Conservation (phyloP, 176 grass and related monocot genomes). For the Tillandsia fasciculata region DNA sequence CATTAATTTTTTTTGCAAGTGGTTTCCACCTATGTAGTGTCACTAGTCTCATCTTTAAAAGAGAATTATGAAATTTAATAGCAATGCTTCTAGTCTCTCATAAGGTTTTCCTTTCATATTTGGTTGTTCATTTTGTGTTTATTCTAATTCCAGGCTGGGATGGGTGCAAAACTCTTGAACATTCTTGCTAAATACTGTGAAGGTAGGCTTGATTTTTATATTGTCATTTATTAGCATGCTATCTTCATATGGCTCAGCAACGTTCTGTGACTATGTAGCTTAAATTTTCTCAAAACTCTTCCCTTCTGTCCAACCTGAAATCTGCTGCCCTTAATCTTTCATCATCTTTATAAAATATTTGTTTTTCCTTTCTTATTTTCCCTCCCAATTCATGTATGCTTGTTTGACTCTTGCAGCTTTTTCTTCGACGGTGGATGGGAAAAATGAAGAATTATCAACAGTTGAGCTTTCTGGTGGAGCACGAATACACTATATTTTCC, state of each 20-base stretch:
- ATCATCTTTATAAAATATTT: no score
- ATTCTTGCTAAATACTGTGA: constrained; percentile 98
- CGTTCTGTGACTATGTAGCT: not conserved
- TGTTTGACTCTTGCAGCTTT: constrained; percentile 49
- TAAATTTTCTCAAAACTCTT: no score
- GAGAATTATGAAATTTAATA: not conserved
- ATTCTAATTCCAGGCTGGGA: constrained; percentile 51
- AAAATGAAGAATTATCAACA: constrained; percentile 89
- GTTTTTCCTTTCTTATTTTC: no score
- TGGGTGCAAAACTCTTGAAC: constrained; percentile 83
- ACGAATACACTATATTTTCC: constrained; percentile 95
- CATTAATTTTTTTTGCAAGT: no score
- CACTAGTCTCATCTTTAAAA: not conserved
- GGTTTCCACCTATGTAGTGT: not conserved
- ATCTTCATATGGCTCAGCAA: not conserved
- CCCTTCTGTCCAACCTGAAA: no score
- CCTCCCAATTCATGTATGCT: not conserved
- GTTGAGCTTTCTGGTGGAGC: constrained; percentile 94
- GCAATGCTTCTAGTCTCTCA: constrained; percentile 7
- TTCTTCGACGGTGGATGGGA: constrained; percentile 90
- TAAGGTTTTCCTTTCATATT: constrained; percentile 10
- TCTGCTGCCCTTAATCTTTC: no score
- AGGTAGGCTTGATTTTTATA: constrained; percentile 24
- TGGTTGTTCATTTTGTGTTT: constrained; percentile 14
- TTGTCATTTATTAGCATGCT: not conserved